phyloP scores from a whole-genome alignment of 768 basidiomycete genomes.

The Lactarius akahatsu region DNA sequence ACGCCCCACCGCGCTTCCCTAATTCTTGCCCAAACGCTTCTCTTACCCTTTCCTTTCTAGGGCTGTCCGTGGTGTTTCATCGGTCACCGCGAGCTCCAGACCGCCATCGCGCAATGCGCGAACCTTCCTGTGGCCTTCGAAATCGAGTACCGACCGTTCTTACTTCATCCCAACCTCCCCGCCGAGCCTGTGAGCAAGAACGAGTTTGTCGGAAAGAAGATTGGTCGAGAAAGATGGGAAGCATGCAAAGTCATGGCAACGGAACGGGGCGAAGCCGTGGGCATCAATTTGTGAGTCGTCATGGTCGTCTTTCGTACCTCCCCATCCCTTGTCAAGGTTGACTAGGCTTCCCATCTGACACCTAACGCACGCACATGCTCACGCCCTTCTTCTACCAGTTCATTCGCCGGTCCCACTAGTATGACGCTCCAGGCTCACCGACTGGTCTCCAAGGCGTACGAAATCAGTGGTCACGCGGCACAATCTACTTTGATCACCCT shows the following conservation, averaged over 20 bases:
- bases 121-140: conserved; percentile 39
- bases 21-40: conserved; percentile 3
- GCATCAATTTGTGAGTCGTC: conserved; percentile 45
- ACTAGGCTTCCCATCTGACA: no score
- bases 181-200: conserved; percentile 34
- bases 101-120: conserved; percentile 38
- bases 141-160: conserved; percentile 49
- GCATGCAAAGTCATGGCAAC: conserved; percentile 36
- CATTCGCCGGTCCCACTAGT: conserved; percentile 57
- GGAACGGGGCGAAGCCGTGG: conserved; percentile 40
- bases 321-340: background rate
- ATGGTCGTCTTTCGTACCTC: conserved; percentile 9
- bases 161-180: conserved; percentile 42
- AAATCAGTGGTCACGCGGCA: conserved; percentile 55
- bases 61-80: conserved; percentile 46
- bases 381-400: conserved; percentile 38
- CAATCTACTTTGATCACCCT: conserved; percentile 57
- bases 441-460: conserved; percentile 65
- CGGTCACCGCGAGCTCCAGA: conserved; percentile 41
- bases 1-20: conserved; percentile 2
- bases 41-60: conserved; percentile 30
- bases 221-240: conserved; percentile 42
- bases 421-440: conserved; percentile 73
- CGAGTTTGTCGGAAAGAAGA: conserved; percentile 37
- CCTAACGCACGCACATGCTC: background rate